Conservation (phyloP, 2,329 filamentous ascomycete genomes). For the Colletotrichum sublineola region DNA sequence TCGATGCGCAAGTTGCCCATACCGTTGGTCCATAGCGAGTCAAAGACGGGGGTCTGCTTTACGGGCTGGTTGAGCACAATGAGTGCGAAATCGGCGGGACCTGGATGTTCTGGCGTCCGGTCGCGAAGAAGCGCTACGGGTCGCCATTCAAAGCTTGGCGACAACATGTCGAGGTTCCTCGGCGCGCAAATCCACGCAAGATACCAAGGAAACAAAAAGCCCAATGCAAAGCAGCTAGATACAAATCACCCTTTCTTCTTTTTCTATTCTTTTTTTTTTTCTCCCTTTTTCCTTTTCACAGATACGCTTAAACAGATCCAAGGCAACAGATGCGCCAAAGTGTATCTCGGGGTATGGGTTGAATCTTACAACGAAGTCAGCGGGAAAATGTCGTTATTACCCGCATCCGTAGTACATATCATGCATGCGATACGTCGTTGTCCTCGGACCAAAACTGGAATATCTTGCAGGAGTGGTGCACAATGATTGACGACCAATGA, state of each 20-base stretch:
- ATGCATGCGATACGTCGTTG: slow-evolving; percentile 13
- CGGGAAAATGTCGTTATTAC: neutral
- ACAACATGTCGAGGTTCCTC: slow-evolving; percentile 23
- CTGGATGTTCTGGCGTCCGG: slow-evolving; percentile 44
- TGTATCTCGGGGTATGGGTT: neutral
- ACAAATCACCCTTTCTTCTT: neutral
- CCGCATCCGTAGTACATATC: neutral
- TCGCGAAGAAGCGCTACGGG: slow-evolving; percentile 55
- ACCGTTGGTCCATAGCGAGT: slow-evolving; percentile 65
- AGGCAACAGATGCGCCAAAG: slow-evolving; percentile 4
- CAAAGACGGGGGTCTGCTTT: slow-evolving; percentile 59
- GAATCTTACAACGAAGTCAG: neutral
- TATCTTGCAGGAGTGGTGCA: slow-evolving; percentile 26
- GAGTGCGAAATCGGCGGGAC: slow-evolving; percentile 56
- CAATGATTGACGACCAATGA: slow-evolving; percentile 11
- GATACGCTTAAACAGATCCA: neutral
- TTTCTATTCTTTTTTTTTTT: neutral
- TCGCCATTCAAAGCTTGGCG: slow-evolving; percentile 55
- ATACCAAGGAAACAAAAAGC: neutral
- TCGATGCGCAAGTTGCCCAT: slow-evolving; percentile 42
- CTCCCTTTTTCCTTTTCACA: neutral
- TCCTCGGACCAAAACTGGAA: slow-evolving; percentile 15
- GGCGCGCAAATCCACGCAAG: neutral
- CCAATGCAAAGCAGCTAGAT: neutral
- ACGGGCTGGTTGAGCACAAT: slow-evolving; percentile 67